phyloP scores from a whole-genome alignment of 2,329 filamentous ascomycete species.

The Trichoderma semiorbis region DNA sequence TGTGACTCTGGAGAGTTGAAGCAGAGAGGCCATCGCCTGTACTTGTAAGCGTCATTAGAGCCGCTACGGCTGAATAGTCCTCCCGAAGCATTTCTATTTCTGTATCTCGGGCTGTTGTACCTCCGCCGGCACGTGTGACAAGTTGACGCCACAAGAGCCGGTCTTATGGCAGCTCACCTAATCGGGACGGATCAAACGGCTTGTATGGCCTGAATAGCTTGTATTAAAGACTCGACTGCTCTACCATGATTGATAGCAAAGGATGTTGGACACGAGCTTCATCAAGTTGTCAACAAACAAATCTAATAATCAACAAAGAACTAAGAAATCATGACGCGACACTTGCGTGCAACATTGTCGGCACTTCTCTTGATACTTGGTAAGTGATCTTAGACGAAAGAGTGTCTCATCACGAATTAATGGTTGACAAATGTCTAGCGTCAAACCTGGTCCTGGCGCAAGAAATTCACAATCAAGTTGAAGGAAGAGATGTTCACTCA shows the following conservation, averaged over 20 bases:
- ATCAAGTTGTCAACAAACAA: background rate
- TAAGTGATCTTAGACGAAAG: background rate
- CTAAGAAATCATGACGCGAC: background rate
- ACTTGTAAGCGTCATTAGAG: background rate
- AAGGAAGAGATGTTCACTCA: background rate
- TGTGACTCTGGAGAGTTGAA: background rate
- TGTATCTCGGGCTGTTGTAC: background rate
- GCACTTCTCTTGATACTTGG: background rate
- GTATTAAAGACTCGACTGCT: background rate
- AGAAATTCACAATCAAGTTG: background rate
- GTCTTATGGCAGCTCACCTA: background rate
- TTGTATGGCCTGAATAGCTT: background rate
- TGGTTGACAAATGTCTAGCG: background rate
- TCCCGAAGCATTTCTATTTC: constrained; percentile 5
- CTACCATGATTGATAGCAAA: background rate
- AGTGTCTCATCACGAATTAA: background rate
- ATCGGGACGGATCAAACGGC: background rate
- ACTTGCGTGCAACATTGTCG: background rate
- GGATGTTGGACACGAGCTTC: background rate
- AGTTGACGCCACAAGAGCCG: background rate
- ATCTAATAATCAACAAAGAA: background rate
- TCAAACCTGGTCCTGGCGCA: background rate
- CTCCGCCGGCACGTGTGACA: background rate
- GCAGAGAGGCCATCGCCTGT: background rate
- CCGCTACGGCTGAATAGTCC: constrained; percentile 10